A percentile compares a stretch with the other conserved stretches of the same genome.
phyloP scores from a whole-genome alignment of 2,329 filamentous ascomycete species.

The Cercospora sesami region DNA sequence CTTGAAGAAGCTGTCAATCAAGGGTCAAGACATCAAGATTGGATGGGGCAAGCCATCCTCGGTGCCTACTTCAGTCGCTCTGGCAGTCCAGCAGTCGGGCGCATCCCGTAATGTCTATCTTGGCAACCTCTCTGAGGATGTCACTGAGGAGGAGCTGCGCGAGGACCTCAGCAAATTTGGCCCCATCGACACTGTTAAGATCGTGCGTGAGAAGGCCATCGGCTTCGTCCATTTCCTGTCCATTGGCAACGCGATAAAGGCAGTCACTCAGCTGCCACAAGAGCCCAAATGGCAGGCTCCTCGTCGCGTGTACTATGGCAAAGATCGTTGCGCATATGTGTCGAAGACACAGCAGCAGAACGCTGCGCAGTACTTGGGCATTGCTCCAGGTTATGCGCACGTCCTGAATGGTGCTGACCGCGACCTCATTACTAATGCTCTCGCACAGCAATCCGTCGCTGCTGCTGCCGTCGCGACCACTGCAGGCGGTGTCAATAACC shows the following conservation, averaged over 20 bases:
- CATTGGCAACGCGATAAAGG: slow-evolving; percentile 97
- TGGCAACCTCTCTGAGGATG: slow-evolving; percentile 87
- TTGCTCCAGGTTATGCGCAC: slow-evolving; percentile 93
- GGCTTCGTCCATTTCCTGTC: slow-evolving; percentile 97
- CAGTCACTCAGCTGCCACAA: slow-evolving; percentile 91
- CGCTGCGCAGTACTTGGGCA: slow-evolving; percentile 94
- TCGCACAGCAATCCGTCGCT: slow-evolving; percentile 96
- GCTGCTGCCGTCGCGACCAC: slow-evolving; percentile 95
- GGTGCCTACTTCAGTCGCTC: slow-evolving; percentile 93
- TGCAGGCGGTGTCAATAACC: slow-evolving; percentile 93
- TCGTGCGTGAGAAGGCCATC: slow-evolving; percentile 96
- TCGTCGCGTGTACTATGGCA: slow-evolving; percentile 95
- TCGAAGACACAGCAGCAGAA: slow-evolving; percentile 99
- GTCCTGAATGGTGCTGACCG: slow-evolving; percentile 94
- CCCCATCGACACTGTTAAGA: slow-evolving; percentile 94
- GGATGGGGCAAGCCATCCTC: slow-evolving; percentile 99
- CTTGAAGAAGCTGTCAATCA: slow-evolving; percentile 98
- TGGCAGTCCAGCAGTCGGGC: slow-evolving; percentile 95
- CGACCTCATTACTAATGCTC: slow-evolving; percentile 91
- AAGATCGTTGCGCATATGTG: slow-evolving; percentile 96
- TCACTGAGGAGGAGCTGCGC: slow-evolving; percentile 85
- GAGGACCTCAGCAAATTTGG: slow-evolving; percentile 97
- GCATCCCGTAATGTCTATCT: slow-evolving; percentile 97
- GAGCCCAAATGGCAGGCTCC: slow-evolving; percentile 96
- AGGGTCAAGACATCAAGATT: slow-evolving; percentile 98